Evolutionary conservation across 2,329 filamentous ascomycete genomes (phyloP).

Genomic region (Elsinoe necatrix): DNA sequence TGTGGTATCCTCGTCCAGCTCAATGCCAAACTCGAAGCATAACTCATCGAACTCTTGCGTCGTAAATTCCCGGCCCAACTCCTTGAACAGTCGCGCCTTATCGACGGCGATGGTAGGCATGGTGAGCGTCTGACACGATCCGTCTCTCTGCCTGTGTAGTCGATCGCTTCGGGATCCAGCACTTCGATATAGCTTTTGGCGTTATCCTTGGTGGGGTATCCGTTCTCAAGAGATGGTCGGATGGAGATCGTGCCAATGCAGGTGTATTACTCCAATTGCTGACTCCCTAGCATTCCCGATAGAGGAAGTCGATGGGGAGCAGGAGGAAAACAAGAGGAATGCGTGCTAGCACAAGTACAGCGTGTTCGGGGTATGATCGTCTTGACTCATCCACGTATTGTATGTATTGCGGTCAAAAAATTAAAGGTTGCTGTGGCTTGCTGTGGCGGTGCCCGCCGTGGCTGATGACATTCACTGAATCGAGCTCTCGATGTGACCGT

Average conservation of each 20-base stretch:
- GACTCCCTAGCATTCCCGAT: too few species aligned
- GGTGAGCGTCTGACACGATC: slow-evolving; percentile 28
- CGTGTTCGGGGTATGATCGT: background rate
- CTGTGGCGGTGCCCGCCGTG: slow-evolving; percentile 3
- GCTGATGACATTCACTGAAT: slow-evolving; percentile 7
- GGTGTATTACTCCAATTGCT: too few species aligned
- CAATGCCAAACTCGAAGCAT: slow-evolving; percentile 98
- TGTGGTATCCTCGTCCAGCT: slow-evolving; percentile 91
- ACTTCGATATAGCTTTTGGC: background rate
- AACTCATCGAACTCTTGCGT: slow-evolving; percentile 93
- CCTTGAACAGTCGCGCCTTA: slow-evolving; percentile 92
- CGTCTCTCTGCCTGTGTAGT: background rate
- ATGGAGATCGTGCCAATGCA: too few species aligned
- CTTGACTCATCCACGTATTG: background rate
- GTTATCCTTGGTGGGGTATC: too few species aligned
- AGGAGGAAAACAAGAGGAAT: too few species aligned
- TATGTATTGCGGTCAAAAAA: background rate
- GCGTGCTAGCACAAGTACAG: too few species aligned
- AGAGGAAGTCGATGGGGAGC: too few species aligned
- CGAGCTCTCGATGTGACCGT: slow-evolving; percentile 10
- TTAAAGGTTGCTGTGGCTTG: background rate
- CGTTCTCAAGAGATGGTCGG: too few species aligned
- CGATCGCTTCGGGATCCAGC: background rate
- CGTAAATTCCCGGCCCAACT: slow-evolving; percentile 82
- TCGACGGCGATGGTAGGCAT: slow-evolving; percentile 98